These are phyloP conservation scores for Rosa chinensis DNA, from an alignment of 306 rosid genomes.

Conservation along the genomic window DNA sequence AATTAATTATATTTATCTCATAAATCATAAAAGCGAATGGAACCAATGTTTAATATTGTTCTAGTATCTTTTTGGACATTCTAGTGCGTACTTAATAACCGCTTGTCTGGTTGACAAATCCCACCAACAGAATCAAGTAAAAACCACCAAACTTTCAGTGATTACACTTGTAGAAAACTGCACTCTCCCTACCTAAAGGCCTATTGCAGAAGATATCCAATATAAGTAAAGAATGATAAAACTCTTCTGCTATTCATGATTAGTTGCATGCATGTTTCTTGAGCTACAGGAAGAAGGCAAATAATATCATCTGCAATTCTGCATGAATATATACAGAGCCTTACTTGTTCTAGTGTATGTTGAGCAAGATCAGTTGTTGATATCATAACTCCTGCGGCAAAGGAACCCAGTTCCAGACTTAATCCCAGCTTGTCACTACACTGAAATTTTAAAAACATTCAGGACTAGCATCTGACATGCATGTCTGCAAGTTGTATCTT, in stretches of 20 bases:
- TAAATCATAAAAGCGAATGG: background rate
- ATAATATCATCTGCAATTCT: background rate
- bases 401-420: constrained; percentile 97
- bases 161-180: background rate
- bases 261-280: constrained; percentile 2
- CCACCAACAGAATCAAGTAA: background rate
- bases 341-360: constrained; percentile 97
- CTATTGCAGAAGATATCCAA: background rate
- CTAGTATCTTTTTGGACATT: background rate
- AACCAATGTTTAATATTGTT: background rate
- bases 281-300: background rate
- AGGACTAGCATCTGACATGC: constrained; percentile 13
- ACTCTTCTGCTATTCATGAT: background rate
- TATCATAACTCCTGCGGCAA: constrained; percentile 99
- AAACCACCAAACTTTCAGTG: background rate
- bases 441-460: constrained; percentile 63
- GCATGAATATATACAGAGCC: constrained; percentile 9
- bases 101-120: background rate
- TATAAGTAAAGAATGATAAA: background rate
- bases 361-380: constrained; percentile 99
- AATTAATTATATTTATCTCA: background rate
- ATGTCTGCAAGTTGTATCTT: constrained; percentile 10
- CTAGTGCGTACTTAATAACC: background rate
- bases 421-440: constrained; percentile 98
- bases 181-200: background rate